These are phyloP conservation scores for Fomitopsis palustris DNA, from an alignment of 1,284 basidiomycete species.

Conservation along the genomic window DNA sequence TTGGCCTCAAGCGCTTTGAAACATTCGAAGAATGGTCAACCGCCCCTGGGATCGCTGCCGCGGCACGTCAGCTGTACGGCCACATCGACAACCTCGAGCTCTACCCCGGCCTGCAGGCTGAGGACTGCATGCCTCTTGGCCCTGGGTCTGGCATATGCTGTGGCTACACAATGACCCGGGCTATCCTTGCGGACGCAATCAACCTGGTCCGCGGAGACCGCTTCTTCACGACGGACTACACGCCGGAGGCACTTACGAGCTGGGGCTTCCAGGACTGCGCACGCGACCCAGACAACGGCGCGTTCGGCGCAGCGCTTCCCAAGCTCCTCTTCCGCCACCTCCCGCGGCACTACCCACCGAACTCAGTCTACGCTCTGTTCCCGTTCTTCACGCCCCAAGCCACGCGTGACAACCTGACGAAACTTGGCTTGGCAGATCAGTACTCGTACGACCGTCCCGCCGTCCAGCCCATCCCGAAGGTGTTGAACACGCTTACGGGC, in stretches of 20 bases:
- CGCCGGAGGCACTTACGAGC: conserved; percentile 45
- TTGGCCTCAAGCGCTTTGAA: conserved; percentile 43
- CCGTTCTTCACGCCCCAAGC: conserved; percentile 55
- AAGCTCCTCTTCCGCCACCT: conserved; percentile 70
- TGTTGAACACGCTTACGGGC: neutral
- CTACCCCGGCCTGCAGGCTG: conserved; percentile 58
- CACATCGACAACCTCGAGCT: conserved; percentile 78
- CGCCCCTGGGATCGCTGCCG: conserved; percentile 58
- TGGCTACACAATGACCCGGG: conserved; percentile 84
- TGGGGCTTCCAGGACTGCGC: conserved; percentile 77
- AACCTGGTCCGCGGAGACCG: conserved; percentile 67
- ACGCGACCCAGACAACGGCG: conserved; percentile 59
- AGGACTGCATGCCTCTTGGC: conserved; percentile 65
- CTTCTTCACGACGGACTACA: conserved; percentile 76
- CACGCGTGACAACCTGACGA: conserved; percentile 35
- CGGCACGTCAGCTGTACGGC: conserved; percentile 67
- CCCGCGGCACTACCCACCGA: conserved; percentile 62
- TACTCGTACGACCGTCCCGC: neutral
- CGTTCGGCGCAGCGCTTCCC: conserved; percentile 70
- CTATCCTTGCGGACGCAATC: conserved; percentile 84
- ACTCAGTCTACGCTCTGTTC: conserved; percentile 62
- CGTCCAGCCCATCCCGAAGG: neutral
- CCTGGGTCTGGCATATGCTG: conserved; percentile 82
- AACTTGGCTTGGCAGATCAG: neutral
- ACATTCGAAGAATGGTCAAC: conserved; percentile 74